Base-by-base conservation (phyloP, 495 filamentous ascomycete genomes). In the Hypoxylon perforatum region DNA sequence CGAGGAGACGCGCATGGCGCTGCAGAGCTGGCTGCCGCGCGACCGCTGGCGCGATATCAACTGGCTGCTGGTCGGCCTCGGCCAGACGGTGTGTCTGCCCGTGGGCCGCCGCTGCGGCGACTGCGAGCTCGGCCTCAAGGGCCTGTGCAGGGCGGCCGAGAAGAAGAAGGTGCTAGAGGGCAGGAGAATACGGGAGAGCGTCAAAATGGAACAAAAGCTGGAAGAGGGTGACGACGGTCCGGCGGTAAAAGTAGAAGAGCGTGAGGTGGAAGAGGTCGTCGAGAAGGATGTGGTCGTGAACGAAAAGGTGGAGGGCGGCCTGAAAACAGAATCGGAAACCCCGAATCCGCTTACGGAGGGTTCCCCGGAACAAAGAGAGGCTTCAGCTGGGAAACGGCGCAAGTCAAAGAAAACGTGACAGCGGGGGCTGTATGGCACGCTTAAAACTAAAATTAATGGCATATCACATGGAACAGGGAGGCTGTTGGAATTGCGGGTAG, bases 21-120 rank as follows among this genome's bases (percentile, higher is more conserved):
- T 99, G 60, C 85, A 98, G 82, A 80, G 81, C 0, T 98, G 94
- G 93, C 77, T 97, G 62, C 94, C 94, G 7, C 82, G 77, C 62
- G 93, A 97, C 19, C 87, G 86, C 72, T 97, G 95, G 94, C 92
- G 93, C 77, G 93, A 96, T 77, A 96, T 97, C 72, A 97, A 97
- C 73, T 88, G 91, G 78, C 76, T 97, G 75, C 82, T 98, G 49
- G 94, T 98, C 42, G 94, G 94, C 0, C 85, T 97, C 61, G 94
- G 94, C 2, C 94, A 97, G 85, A 76, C 88, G 8, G 87, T 94
- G 4, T 97, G 95, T 77, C 74, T 92, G 63, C 92, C 94, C 1
- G 88, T 96, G 1, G 91, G 90, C 1, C 80, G 90, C 36, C 85
- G 84, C 54, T 97, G 94, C 74, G 92, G 91, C 33, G 90, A 94